These are phyloP conservation scores for Plicaturopsis crispa DNA, from an alignment of 768 basidiomycete species.

Conservation along the genomic window DNA sequence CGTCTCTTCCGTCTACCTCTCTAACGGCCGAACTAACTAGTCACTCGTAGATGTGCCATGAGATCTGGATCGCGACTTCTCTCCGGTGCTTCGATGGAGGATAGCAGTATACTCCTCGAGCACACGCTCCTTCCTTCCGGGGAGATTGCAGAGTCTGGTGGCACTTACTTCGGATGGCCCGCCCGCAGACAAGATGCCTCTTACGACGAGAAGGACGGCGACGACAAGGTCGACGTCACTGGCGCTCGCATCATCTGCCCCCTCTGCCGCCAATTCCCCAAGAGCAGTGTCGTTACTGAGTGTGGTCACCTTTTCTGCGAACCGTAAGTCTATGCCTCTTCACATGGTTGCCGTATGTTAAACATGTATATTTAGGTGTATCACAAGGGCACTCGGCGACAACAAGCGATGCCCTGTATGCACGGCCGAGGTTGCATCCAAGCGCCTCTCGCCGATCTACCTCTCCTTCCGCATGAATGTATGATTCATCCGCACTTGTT, in stretches of 20 bases:
- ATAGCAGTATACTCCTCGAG: conserved; percentile 38
- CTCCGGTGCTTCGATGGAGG: conserved; percentile 44
- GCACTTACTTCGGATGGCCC: conserved; percentile 37
- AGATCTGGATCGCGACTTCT: conserved; percentile 38
- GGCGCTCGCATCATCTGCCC: conserved; percentile 20
- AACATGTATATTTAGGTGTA: conserved; percentile 8
- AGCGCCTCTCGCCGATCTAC: conserved; percentile 9
- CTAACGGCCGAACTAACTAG: not conserved
- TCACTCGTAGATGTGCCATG: conserved; percentile 27
- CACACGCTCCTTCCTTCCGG: conserved; percentile 40
- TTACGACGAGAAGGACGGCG: conserved; percentile 3
- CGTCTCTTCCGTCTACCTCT: not conserved
- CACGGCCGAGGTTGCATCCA: conserved; percentile 5
- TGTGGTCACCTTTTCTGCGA: conserved; percentile 20
- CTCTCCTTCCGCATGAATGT: no score
- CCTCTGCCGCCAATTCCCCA: conserved; percentile 23
- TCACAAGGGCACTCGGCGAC: conserved; percentile 5
- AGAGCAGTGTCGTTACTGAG: conserved; percentile 19
- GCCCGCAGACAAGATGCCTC: conserved; percentile 20
- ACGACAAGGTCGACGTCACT: conserved; percentile 1
- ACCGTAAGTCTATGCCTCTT: conserved; percentile 12
- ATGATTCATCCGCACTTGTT: no score
- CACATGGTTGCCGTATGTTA: not conserved
- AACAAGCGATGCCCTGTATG: conserved; percentile 13
- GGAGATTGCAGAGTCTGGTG: conserved; percentile 33